A percentile compares a stretch with the other conserved stretches of the same genome.
Evolutionary conservation across 2,329 filamentous ascomycete genomes (phyloP).

Genomic region (Cadophora sp.): DNA sequence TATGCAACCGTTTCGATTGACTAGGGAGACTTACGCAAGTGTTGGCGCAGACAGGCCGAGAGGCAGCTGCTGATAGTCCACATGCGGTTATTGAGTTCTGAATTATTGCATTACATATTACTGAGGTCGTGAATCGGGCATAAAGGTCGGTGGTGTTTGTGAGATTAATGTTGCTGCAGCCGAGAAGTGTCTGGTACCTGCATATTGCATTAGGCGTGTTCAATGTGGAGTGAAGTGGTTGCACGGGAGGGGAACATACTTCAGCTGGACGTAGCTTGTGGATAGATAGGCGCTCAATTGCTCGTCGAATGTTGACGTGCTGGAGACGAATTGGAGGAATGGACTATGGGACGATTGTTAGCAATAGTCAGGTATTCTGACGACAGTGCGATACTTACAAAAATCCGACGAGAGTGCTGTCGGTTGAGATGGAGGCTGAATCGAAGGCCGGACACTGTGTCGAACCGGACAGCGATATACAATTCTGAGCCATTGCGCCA

Average conservation of each 20-base stretch:
- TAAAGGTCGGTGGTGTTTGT: conserved; percentile 83
- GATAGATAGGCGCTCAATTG: conserved; percentile 76
- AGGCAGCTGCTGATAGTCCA: conserved; percentile 65
- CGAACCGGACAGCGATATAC: conserved; percentile 75
- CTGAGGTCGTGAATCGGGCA: conserved; percentile 89
- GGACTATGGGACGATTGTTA: conserved; percentile 60
- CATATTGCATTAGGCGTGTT: conserved; percentile 39
- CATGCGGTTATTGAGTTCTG: conserved; percentile 84
- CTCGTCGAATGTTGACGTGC: conserved; percentile 77
- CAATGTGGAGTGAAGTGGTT: conserved; percentile 8
- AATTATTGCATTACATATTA: conserved; percentile 92
- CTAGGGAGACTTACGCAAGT: conserved; percentile 70
- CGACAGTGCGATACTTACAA: conserved; percentile 62
- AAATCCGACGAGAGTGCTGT: conserved; percentile 59
- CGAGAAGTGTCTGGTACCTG: conserved; percentile 83
- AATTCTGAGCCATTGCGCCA: conserved; percentile 42
- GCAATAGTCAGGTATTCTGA: conserved; percentile 23
- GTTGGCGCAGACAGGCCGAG: conserved; percentile 84
- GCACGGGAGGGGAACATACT: conserved; percentile 61
- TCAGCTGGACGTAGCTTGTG: conserved; percentile 75
- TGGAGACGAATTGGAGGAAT: conserved; percentile 84
- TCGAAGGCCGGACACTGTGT: conserved; percentile 75
- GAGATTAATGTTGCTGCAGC: conserved; percentile 79
- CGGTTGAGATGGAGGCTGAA: conserved; percentile 73
- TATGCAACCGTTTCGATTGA: conserved; percentile 29